Base-by-base conservation (phyloP, 805 yeast species). In the Candida methanosorbosa region DNA sequence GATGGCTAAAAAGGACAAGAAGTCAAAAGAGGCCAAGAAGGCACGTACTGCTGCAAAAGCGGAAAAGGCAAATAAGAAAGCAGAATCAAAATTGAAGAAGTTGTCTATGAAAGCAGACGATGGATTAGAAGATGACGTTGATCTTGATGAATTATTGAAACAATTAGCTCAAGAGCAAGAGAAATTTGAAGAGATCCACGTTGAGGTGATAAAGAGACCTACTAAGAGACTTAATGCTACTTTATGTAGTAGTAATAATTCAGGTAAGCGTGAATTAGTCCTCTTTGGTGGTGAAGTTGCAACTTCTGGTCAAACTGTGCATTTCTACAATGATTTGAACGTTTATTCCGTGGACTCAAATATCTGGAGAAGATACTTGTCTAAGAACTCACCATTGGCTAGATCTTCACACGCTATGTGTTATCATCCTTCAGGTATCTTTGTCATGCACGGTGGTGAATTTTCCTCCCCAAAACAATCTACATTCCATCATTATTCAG, bases 381-480 rank as follows among this genome's bases (percentile, higher is more conserved):
- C 95, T 2, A 83, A 82, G 47, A 90, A 90, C 52, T 59, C 94
- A 0, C 98, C 98, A 13, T 72, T 88, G 52, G 95, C 96, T 1
- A 65, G 98, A 42, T 83, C 95, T 0, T 86, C 96, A 0, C 96
- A 94, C 46, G 83, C 95, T 1, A 83, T 88, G 85, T 79, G 88
- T 41, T 80, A 84, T 1, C 97, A 90, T 57, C 95, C 96, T 1
- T 75, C 87, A 2, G 97, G 97, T 9, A 64, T 88, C 2, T 71
- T 85, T 19, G 56, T 90, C 39, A 59, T 90, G 66, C 92, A 86
- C 61, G 98, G 97, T 33, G 98, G 98, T 49, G 98, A 90, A 59
- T 90, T 92, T 48, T 84, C 96, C 2, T 83, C 95, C 13, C 97
- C 97, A 4, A 90, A 90, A 49, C 98, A 90, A 56, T 76, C 85